Percentiles rank a stretch among this genome's conserved stretches.
Conservation (phyloP, 2,329 filamentous ascomycete genomes). For the Fusarium sp. region DNA sequence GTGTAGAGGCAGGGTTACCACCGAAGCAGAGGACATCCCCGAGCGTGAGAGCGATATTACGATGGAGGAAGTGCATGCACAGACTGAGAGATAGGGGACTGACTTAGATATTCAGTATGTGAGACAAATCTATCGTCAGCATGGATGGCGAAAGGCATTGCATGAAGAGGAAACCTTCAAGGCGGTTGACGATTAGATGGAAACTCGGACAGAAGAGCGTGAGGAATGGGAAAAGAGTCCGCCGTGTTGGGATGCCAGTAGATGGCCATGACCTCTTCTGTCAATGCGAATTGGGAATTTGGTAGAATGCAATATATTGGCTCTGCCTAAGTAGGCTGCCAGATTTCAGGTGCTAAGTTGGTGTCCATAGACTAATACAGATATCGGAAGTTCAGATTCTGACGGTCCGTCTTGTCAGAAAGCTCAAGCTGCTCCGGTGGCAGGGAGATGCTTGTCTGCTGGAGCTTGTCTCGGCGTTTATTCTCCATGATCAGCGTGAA, state of each 20-base stretch:
- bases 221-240: background rate
- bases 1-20: constrained; percentile 13
- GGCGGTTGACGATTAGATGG: background rate
- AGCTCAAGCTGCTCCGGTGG: constrained; percentile 16
- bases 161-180: constrained; percentile 41
- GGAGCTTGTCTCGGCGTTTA: constrained; percentile 28
- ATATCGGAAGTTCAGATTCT: constrained; percentile 37
- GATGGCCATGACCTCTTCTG: background rate
- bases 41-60: constrained; percentile 15
- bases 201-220: background rate
- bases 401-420: constrained; percentile 36
- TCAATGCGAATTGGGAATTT: background rate
- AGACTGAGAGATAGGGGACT: constrained; percentile 16
- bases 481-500: constrained; percentile 32
- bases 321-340: background rate
- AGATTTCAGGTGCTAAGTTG: background rate
- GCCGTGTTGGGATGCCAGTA: background rate
- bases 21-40: constrained; percentile 10
- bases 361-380: constrained; percentile 25
- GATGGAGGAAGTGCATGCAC: constrained; percentile 29
- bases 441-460: background rate
- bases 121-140: constrained; percentile 45
- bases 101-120: constrained; percentile 34
- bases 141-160: constrained; percentile 51
- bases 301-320: background rate